Conservation (phyloP, 441 rosid species). For the Melianthus villosus region DNA sequence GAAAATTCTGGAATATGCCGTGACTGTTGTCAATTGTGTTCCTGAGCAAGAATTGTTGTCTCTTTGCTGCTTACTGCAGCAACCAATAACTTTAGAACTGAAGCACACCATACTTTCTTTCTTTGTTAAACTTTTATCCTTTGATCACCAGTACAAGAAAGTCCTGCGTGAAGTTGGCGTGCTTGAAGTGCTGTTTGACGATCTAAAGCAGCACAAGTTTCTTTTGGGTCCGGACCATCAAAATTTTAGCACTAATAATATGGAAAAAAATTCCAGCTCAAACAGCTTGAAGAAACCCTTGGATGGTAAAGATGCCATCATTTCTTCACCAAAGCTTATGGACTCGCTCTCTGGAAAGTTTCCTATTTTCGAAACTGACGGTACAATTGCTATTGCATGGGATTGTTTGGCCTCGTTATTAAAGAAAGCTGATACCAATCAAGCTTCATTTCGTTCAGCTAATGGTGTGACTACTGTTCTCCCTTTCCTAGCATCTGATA, state of each 20-base stretch:
- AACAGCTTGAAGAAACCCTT: slow-evolving; percentile 80
- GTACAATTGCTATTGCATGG: slow-evolving; percentile 79
- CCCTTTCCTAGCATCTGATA: slow-evolving; percentile 66
- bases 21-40: slow-evolving; percentile 94
- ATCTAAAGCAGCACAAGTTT: slow-evolving; percentile 89
- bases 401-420: slow-evolving; percentile 87
- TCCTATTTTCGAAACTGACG: slow-evolving; percentile 78
- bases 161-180: slow-evolving; percentile 98
- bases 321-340: slow-evolving; percentile 81
- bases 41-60: slow-evolving; percentile 99
- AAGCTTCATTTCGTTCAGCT: slow-evolving; percentile 76
- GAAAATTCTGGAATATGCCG: slow-evolving; percentile 99
- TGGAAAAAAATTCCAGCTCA: slow-evolving; percentile 58
- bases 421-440: slow-evolving; percentile 93
- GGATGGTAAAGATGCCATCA: slow-evolving; percentile 65
- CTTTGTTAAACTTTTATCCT: slow-evolving; percentile 90
- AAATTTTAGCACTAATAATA: slow-evolving; percentile 25
- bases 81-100: slow-evolving; percentile 70
- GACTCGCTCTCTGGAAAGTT: slow-evolving; percentile 67
- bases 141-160: slow-evolving; percentile 97
- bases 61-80: slow-evolving; percentile 97
- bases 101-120: slow-evolving; percentile 89
- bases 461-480: slow-evolving; percentile 79
- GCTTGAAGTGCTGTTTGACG: slow-evolving; percentile 86
- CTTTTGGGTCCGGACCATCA: slow-evolving; percentile 62